A percentile compares a stretch with the other conserved stretches of the same genome.
Evolutionary conservation across 1,284 basidiomycete genomes (phyloP).

Genomic region (Cutaneotrichosporon sp.): DNA sequence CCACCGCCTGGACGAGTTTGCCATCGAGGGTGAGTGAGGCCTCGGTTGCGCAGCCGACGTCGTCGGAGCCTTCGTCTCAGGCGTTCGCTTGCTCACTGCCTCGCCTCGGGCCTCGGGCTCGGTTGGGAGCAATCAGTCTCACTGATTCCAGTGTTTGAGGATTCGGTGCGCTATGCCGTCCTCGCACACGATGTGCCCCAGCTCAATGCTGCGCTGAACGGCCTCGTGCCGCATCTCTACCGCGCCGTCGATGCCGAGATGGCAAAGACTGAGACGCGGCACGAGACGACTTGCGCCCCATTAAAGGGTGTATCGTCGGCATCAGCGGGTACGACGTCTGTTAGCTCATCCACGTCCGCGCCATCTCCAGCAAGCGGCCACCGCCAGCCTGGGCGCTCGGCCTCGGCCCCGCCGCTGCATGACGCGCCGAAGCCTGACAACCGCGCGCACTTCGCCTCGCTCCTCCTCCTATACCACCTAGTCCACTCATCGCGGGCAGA

Average conservation of each 20-base stretch:
- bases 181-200: slow-evolving; percentile 38
- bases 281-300: no score
- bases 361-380: no score
- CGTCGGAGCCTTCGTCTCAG: no score
- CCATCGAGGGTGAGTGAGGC: slow-evolving; percentile 37
- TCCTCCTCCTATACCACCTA: slow-evolving; percentile 37
- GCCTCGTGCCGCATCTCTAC: slow-evolving; percentile 43
- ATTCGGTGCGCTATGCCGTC: slow-evolving; percentile 37
- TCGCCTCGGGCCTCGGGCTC: no score
- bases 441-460: slow-evolving; percentile 27
- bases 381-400: no score
- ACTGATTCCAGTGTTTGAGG: slow-evolving; percentile 37
- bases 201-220: slow-evolving; percentile 37
- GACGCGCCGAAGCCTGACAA: slow-evolving; percentile 4
- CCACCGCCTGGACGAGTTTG: slow-evolving; percentile 38
- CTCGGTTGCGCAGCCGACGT: neutral
- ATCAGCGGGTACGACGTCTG: no score
- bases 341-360: no score
- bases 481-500: slow-evolving; percentile 17
- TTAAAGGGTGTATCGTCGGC: no score
- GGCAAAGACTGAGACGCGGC: no score
- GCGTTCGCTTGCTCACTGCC: no score
- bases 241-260: slow-evolving; percentile 15
- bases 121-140: neutral
- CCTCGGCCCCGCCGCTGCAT: no score